Evolutionary conservation across 371 early-diverging fungal species (phyloP).

Genomic region (Saksenaea vasiformis): DNA sequence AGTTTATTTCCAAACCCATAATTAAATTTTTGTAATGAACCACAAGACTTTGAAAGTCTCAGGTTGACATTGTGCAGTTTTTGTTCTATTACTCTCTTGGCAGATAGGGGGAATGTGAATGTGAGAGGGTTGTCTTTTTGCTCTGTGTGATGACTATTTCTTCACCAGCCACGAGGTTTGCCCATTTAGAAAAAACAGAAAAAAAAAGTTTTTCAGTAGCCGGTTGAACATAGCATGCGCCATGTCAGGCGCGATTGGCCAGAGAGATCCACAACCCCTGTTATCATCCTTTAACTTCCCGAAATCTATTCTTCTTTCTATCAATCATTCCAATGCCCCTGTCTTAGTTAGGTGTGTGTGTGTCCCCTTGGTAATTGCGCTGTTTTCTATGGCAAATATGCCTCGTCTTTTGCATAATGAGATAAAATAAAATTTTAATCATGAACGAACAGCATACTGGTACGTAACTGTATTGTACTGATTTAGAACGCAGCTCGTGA

Average conservation of each 20-base stretch:
- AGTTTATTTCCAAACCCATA: background rate
- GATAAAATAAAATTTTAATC: background rate
- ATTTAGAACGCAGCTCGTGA: background rate
- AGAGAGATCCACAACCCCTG: background rate
- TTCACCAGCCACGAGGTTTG: slow-evolving; percentile 5
- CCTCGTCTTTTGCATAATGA: background rate
- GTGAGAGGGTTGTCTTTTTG: background rate
- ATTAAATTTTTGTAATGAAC: slow-evolving; percentile 1
- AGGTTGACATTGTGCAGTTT: background rate
- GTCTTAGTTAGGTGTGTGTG: background rate
- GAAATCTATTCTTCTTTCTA: background rate
- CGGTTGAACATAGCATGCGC: background rate
- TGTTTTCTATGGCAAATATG: slow-evolving; percentile 1
- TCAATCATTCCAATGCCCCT: no score
- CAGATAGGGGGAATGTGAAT: no score
- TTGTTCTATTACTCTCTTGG: no score
- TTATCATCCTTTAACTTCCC: slow-evolving; percentile 4
- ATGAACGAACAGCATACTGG: background rate
- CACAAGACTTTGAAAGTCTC: background rate
- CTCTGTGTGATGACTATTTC: background rate
- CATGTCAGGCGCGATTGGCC: slow-evolving; percentile 4
- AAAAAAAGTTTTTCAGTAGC: background rate
- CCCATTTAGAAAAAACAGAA: background rate
- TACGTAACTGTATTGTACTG: no score
- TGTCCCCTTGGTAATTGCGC: slow-evolving; percentile 1